Base-by-base conservation (phyloP, 176 grass and related monocot species). In the Triticum turgidum region DNA sequence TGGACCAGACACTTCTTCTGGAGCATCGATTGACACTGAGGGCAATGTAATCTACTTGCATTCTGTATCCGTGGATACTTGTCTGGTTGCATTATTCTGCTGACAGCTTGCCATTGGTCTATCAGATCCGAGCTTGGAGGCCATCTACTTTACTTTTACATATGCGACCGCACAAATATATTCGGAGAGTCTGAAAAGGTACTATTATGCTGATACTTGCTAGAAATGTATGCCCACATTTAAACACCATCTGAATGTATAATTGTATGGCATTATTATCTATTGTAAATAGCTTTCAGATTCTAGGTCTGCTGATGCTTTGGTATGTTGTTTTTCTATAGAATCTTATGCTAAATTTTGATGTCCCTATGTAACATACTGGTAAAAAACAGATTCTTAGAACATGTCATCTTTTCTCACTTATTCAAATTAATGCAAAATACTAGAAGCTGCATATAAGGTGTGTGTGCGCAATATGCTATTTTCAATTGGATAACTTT, bases 121-220 rank as follows among this genome's bases (percentile, higher is more conserved):
- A 66, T 91, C 92, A 99, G 97, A 94, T 94, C 94, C 64, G 97
- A 99, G 80, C 92, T 99, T 89, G 94, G 92, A 76, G 94, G 82
- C 44, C 89, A 91, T 84, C 85, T 99, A 84, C 76, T 94, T 49
- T 99, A 99, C 65, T 99, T 94, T 89, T 96, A 94, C 78, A 71
- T 99, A 82, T 99, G 92, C 75, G 97, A 99, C 84, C 88, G 94
- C 49, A 96, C 94, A 89, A 78, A 92, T 89, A 83, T 99, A 64
- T 85, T 99, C 3, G 97, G 97, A 80, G 97, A 99, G 65, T 91
- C 97, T 80, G 84, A 69, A 61, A 99, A 99, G 97, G 97, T 99
- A 87, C 68, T 79, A 14, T 79, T 89, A 42, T 58, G 82, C 29
- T 77, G 32, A 51, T 77, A 77, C 18, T 78, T 76, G 14, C 22